Conservation (phyloP, 1,139 yeast species). For the Suhomyces ambrosiae region DNA sequence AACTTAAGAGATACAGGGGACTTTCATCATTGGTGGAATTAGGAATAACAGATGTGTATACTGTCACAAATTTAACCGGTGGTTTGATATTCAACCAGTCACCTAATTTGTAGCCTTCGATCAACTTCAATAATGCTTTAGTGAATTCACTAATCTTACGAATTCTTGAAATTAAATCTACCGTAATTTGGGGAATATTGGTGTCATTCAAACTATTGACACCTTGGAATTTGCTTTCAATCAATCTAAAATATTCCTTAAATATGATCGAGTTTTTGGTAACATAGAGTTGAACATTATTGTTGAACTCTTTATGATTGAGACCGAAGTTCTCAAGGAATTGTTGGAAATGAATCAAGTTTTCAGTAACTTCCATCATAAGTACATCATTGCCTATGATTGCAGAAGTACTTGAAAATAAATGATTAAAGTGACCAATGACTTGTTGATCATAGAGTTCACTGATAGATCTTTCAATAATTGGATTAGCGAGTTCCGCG, state of each 20-base stretch:
- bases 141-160: constrained; percentile 66
- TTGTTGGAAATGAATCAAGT: constrained; percentile 27
- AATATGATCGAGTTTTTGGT: constrained; percentile 32
- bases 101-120: constrained; percentile 55
- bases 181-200: constrained; percentile 70
- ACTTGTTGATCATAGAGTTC: constrained; percentile 24
- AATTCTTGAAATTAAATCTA: constrained; percentile 63
- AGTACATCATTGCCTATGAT: constrained; percentile 34
- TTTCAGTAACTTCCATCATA: constrained; percentile 49
- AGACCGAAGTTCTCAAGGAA: constrained; percentile 18
- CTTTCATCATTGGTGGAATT: constrained; percentile 34
- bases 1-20: constrained; percentile 56
- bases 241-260: constrained; percentile 55
- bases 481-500: constrained; percentile 21
- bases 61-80: constrained; percentile 51
- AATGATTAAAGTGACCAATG: constrained; percentile 15
- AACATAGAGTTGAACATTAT: constrained; percentile 13
- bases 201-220: constrained; percentile 53
- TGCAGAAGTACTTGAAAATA: constrained; percentile 13
- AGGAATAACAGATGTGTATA: constrained; percentile 51
- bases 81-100: constrained; percentile 68
- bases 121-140: constrained; percentile 54
- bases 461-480: constrained; percentile 27
- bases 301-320: constrained; percentile 15
- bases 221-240: constrained; percentile 52